phyloP scores from a whole-genome alignment of 495 filamentous ascomycete genomes.

The Sabuloglossum arenarium region DNA sequence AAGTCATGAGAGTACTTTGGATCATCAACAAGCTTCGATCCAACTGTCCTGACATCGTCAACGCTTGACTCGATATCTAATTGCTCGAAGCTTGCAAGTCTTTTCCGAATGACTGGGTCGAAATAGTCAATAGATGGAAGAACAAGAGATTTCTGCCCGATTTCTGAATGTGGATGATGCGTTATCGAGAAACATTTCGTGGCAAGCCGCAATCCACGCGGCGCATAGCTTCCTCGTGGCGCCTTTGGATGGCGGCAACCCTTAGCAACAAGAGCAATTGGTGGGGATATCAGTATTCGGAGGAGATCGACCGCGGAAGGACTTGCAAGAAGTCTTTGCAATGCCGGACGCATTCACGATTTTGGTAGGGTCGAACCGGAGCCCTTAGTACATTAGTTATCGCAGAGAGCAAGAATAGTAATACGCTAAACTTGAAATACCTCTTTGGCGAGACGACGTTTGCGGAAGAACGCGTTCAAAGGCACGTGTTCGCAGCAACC shows the following conservation, averaged over 20 bases:
- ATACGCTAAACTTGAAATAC: no score
- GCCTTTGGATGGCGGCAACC: background rate
- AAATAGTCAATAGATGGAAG: background rate
- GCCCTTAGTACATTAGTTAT: no score
- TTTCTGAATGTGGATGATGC: background rate
- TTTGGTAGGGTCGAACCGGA: no score
- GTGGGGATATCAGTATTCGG: background rate
- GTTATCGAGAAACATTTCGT: background rate
- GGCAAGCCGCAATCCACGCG: background rate
- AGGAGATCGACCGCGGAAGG: constrained; percentile 1
- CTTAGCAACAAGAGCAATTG: background rate
- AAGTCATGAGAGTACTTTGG: constrained; percentile 28
- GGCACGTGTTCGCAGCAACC: no score
- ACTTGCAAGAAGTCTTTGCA: constrained; percentile 9
- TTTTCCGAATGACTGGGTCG: background rate
- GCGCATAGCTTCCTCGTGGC: background rate
- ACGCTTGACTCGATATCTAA: constrained; percentile 30
- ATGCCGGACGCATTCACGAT: constrained; percentile 7
- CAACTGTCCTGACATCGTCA: constrained; percentile 17
- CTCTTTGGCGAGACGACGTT: no score
- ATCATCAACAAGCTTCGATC: constrained; percentile 31
- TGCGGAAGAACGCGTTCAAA: no score
- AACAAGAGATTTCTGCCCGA: background rate
- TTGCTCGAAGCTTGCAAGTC: constrained; percentile 7
- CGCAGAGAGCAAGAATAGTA: no score